Conservation (phyloP, 768 basidiomycete genomes). For the Leucogyrophana mollusca region DNA sequence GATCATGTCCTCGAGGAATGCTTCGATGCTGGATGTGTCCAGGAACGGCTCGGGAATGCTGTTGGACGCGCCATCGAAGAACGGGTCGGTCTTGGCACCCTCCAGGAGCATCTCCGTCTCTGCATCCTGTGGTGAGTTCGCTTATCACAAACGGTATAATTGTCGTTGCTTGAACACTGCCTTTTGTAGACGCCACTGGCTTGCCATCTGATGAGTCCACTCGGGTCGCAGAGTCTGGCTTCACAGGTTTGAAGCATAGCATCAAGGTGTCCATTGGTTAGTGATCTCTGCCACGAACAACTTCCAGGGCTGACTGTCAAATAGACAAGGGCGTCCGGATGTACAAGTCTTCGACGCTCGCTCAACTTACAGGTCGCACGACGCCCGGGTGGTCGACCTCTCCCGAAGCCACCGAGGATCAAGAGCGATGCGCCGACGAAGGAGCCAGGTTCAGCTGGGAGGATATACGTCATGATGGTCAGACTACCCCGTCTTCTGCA, state of each 20-base stretch:
- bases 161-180: no score
- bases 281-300: constrained; percentile 11
- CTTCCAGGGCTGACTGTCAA: not conserved
- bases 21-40: constrained; percentile 9
- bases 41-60: no score
- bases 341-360: constrained; percentile 63
- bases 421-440: constrained; percentile 29
- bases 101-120: no score
- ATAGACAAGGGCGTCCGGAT: constrained; percentile 67
- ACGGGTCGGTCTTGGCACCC: no score
- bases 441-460: constrained; percentile 34
- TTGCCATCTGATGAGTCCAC: constrained; percentile 21
- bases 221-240: constrained; percentile 35
- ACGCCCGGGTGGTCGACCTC: constrained; percentile 29
- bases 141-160: no score
- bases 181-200: constrained; percentile 2
- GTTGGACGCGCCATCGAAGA: not conserved
- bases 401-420: constrained; percentile 29
- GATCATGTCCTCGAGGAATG: constrained; percentile 22
- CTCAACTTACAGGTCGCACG: constrained; percentile 33
- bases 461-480: constrained; percentile 23
- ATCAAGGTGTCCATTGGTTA: constrained; percentile 74
- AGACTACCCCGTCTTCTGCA: not conserved
- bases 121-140: no score
- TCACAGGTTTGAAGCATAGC: constrained; percentile 61